Evolutionary conservation across 345 rosid species (phyloP), one percentile per base, ranked within the genome.

Genomic region (Populus euphratica): DNA sequence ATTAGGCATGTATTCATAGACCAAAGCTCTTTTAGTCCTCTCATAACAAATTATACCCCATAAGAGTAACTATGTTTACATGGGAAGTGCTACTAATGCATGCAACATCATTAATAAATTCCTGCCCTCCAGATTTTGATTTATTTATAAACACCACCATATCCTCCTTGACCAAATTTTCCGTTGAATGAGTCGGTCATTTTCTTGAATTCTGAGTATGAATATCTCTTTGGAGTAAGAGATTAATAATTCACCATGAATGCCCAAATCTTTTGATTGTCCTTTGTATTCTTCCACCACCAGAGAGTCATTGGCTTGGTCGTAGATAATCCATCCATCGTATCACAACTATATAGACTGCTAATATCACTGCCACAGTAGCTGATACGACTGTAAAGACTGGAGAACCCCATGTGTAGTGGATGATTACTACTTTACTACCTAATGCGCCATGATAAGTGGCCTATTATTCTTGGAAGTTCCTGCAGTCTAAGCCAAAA

Each of bases 61-160:
- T 49, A 17, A 87, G 73, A 14, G 61, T 35, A 9, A 85, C 82
- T 23, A 83, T 59, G 76, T 85, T 81, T 7, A 83, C 74, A 20
- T 83, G 89, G 5, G 80, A 78, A 25, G 83, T 87, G 65, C 82
- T 83, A 25, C 87, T 73, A 11, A 82, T 76, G 25, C 78, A 79
- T 5, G 80, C 79, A 4, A 89, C 86, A 36, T 86, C 89, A 74
- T 88, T 86, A 6, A 84, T 85, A 59, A 88, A 86, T 3, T 81
- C 88, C 74, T 83, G 84, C 0, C 85, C 80, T 38, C 78, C 59
- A 31, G 73, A 80, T 23, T 70, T 63, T 6, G 78, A 59, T 13
- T 78, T 54, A 5, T 62, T 76, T 86, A 44, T 85, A 86, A 5
- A 86, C 88, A 12, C 49, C 54, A 0, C 87, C 87, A 47, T 68